These are phyloP conservation scores for Tephrocybe sp. DNA, from an alignment of 768 basidiomycete genomes.

Conservation along the genomic window DNA sequence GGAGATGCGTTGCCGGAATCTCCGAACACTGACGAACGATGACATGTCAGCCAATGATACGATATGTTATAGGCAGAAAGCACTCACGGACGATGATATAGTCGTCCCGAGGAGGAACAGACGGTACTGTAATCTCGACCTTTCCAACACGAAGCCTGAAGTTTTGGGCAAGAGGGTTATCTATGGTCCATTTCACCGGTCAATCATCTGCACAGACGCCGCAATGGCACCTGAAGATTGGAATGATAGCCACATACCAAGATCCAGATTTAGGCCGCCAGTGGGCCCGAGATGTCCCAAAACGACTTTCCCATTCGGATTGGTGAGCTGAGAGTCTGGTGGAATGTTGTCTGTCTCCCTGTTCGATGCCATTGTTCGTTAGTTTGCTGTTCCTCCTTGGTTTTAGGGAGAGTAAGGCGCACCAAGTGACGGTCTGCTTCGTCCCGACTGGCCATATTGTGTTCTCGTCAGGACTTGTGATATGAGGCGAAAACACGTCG, in stretches of 20 bases:
- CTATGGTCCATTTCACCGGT: slow-evolving; percentile 32
- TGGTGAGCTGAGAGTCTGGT: slow-evolving; percentile 43
- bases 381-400: too few relatives aligned
- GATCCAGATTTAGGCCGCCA: slow-evolving; percentile 50
- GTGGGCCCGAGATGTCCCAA: slow-evolving; percentile 45
- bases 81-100: slow-evolving; percentile 68
- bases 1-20: slow-evolving; percentile 65
- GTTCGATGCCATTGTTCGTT: too few relatives aligned
- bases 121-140: slow-evolving; percentile 51
- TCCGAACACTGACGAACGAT: slow-evolving; percentile 45
- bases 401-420: too few relatives aligned
- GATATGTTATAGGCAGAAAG: not conserved
- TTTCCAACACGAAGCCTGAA: slow-evolving; percentile 52
- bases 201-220: too few relatives aligned
- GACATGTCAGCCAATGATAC: not conserved
- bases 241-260: slow-evolving; percentile 44
- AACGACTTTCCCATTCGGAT: slow-evolving; percentile 46
- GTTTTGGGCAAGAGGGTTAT: slow-evolving; percentile 51
- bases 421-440: slow-evolving; percentile 53
- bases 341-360: slow-evolving; percentile 54
- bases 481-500: slow-evolving; percentile 48
- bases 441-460: slow-evolving; percentile 52
- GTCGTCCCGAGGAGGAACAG: slow-evolving; percentile 37
- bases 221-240: too few relatives aligned
- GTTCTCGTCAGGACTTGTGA: slow-evolving; percentile 42